Evolutionary conservation across 2,329 filamentous ascomycete species (phyloP).

Genomic region (Diaporthe citrichinensis): DNA sequence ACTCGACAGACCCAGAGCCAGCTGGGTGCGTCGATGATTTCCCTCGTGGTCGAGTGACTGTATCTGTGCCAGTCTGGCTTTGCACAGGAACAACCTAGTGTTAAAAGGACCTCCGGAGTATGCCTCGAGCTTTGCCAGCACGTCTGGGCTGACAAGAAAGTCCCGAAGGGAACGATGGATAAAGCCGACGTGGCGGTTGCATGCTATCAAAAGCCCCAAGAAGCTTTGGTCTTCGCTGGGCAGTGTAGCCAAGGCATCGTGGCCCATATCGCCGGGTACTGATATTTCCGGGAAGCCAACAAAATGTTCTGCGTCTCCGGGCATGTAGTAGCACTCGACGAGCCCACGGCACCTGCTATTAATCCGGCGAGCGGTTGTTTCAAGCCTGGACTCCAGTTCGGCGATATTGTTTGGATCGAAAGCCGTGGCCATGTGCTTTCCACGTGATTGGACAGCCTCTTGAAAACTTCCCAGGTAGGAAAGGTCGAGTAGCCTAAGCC

Average conservation of each 20-base stretch:
- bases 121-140: background rate
- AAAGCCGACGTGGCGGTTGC: background rate
- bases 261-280: background rate
- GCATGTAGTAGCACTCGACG: background rate
- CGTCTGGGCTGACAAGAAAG: background rate
- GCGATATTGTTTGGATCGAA: background rate
- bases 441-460: no score
- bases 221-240: background rate
- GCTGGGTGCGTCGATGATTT: background rate
- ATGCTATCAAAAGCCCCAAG: background rate
- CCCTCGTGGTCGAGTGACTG: background rate
- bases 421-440: no score
- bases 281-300: background rate
- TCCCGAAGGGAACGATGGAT: conserved; percentile 2
- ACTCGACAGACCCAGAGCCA: background rate
- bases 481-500: background rate
- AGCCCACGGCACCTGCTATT: conserved; percentile 7
- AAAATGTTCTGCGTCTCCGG: background rate
- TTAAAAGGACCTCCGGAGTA: background rate
- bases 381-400: background rate
- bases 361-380: background rate
- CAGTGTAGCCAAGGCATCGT: background rate
- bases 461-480: background rate
- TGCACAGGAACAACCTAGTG: background rate
- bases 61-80: background rate